Conservation (phyloP, 345 rosid species). For the Angophora floribunda region DNA sequence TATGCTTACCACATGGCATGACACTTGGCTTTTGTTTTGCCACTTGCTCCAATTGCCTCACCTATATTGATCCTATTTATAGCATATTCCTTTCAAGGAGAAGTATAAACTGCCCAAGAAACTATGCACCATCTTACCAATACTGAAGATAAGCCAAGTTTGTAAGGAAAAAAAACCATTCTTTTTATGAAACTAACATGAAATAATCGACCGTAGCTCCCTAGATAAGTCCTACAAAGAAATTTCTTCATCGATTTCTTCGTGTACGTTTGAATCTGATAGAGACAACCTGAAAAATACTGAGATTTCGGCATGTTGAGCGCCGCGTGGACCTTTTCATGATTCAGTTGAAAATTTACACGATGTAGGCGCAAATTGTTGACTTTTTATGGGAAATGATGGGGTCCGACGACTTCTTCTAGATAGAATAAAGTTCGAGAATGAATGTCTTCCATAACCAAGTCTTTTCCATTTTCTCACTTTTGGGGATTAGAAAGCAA, state of each 20-base stretch:
- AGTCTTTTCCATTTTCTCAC: neutral
- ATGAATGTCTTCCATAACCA: neutral
- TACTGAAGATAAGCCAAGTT: no score
- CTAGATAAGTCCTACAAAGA: neutral
- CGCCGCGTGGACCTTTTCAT: neutral
- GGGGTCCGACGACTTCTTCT: neutral
- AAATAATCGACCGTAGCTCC: neutral
- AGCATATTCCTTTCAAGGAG: neutral
- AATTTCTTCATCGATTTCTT: neutral
- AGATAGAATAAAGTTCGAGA: neutral
- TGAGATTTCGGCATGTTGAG: neutral
- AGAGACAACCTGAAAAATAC: neutral
- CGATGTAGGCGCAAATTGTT: neutral
- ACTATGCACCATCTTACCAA: no score
- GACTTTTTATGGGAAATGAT: neutral
- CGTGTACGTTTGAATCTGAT: neutral
- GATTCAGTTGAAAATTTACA: neutral
- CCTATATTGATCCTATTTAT: no score
- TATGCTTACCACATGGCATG: neutral
- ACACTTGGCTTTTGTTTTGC: neutral
- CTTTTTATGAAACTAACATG: neutral
- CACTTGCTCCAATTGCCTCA: no score
- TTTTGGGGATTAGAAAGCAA: neutral
- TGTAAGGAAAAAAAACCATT: no score
- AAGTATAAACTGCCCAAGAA: neutral